A percentile compares a stretch with the other conserved stretches of the same genome.
Conservation (phyloP, 2,329 filamentous ascomycete genomes). For the Aspergillus puulaauensis region DNA sequence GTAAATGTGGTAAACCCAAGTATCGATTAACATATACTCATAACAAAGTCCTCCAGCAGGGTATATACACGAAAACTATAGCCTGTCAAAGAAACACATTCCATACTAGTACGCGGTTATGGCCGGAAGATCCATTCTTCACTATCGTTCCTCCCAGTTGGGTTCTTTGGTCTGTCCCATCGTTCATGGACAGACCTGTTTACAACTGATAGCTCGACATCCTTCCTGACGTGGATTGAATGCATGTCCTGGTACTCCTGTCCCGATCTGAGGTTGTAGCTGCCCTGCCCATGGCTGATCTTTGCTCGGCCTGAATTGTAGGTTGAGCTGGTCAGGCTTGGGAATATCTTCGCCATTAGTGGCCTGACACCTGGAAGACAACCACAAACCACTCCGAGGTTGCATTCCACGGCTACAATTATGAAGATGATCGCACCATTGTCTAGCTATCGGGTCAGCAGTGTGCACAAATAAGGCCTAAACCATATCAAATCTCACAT, state of each 20-base stretch:
- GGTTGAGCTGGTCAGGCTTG: not conserved
- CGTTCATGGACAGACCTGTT: not conserved
- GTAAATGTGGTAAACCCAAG: no score
- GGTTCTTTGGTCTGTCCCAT: not conserved
- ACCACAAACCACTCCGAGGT: constrained; percentile 1
- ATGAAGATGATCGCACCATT: constrained; percentile 8
- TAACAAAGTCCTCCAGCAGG: not conserved
- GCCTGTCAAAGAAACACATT: no score
- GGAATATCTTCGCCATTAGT: constrained; percentile 5
- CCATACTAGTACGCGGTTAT: not conserved
- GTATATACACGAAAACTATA: not conserved
- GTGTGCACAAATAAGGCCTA: not conserved
- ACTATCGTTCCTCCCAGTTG: constrained; percentile 1
- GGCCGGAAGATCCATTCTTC: constrained; percentile 8
- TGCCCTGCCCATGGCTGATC: not conserved
- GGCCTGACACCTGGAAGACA: constrained; percentile 5
- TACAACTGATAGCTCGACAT: constrained; percentile 3
- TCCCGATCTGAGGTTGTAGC: not conserved
- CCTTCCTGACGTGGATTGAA: constrained; percentile 7
- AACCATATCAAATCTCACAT: not conserved
- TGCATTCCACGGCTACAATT: constrained; percentile 1
- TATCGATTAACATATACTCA: no score
- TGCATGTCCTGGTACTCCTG: not conserved
- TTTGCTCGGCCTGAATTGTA: not conserved
- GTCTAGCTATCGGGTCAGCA: not conserved